phyloP scores from a whole-genome alignment of 768 basidiomycete species.

The Dentipellis sp. region DNA sequence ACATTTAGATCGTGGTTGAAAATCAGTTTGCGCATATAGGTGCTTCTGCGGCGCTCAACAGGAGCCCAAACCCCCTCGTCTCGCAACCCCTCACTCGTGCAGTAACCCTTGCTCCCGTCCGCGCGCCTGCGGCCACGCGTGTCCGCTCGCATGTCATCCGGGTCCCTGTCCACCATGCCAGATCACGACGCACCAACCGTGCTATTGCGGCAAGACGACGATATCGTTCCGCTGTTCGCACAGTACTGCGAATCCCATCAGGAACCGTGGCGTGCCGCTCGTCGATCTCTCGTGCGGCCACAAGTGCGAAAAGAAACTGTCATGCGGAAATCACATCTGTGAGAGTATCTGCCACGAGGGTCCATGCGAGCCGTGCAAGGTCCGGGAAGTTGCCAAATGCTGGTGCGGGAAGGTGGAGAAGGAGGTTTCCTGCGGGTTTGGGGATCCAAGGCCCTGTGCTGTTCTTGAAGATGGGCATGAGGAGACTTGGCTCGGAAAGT shows the following conservation, averaged over 20 bases:
- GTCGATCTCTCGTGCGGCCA: constrained; percentile 28
- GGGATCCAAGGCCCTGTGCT: constrained; percentile 32
- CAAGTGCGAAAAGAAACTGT: constrained; percentile 35
- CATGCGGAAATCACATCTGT: constrained; percentile 70
- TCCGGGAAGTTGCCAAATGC: constrained; percentile 48
- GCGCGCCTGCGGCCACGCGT: constrained; percentile 69
- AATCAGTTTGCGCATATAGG: constrained; percentile 26
- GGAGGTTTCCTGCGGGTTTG: constrained; percentile 57
- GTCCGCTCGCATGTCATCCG: constrained; percentile 82
- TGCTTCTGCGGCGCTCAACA: constrained; percentile 77
- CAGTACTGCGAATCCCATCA: constrained; percentile 16
- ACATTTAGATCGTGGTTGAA: not conserved
- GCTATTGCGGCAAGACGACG: constrained; percentile 62
- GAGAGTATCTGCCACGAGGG: constrained; percentile 66
- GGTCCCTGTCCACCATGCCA: constrained; percentile 95
- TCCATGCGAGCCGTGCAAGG: constrained; percentile 55
- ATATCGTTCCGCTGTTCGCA: constrained; percentile 53
- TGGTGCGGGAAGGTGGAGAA: constrained; percentile 71
- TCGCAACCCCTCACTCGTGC: constrained; percentile 73
- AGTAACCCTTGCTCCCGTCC: constrained; percentile 56
- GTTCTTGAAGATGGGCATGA: constrained; percentile 28
- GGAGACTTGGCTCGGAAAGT: constrained; percentile 57
- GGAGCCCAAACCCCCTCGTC: constrained; percentile 63
- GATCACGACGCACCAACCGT: constrained; percentile 65
- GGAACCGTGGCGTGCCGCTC: constrained; percentile 11